Evolutionary conservation across 495 filamentous ascomycete genomes (phyloP).

Genomic region (Aspergillus kassunensis): DNA sequence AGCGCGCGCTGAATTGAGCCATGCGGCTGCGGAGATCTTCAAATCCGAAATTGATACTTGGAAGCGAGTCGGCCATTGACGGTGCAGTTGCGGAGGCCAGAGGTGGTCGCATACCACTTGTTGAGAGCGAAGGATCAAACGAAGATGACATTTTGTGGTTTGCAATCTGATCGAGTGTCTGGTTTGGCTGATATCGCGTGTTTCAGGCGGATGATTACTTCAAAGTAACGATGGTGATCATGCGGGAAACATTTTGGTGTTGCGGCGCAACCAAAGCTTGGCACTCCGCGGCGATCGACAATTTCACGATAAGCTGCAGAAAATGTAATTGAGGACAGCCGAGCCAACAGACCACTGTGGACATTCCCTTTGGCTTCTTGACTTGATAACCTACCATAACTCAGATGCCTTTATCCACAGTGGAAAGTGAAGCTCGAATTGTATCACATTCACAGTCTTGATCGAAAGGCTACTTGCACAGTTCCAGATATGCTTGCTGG

Average conservation of each 20-base stretch:
- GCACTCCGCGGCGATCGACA: conserved; percentile 1
- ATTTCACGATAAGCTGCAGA: neutral
- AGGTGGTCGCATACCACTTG: conserved; percentile 68
- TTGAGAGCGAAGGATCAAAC: conserved; percentile 75
- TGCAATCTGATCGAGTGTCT: neutral
- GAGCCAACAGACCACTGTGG: too few relatives aligned
- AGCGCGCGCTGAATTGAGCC: conserved; percentile 85
- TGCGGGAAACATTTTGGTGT: too few relatives aligned
- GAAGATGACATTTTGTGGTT: conserved; percentile 54
- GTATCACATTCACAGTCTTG: neutral
- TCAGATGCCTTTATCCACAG: conserved; percentile 2
- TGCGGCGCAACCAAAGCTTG: conserved; percentile 32
- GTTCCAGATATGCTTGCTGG: conserved; percentile 37
- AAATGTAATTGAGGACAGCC: too few relatives aligned
- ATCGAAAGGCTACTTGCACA: neutral
- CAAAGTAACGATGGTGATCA: too few relatives aligned
- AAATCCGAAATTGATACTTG: conserved; percentile 92
- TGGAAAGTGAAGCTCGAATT: conserved; percentile 3
- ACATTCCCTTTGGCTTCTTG: too few relatives aligned
- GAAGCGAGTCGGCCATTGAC: conserved; percentile 76
- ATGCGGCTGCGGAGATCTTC: conserved; percentile 93
- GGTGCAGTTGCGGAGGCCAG: conserved; percentile 52
- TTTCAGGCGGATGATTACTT: too few relatives aligned
- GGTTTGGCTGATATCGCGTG: too few relatives aligned
- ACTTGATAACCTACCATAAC: conserved; percentile 11